phyloP scores from a whole-genome alignment of 768 basidiomycete genomes.

The Lactarius quietus region DNA sequence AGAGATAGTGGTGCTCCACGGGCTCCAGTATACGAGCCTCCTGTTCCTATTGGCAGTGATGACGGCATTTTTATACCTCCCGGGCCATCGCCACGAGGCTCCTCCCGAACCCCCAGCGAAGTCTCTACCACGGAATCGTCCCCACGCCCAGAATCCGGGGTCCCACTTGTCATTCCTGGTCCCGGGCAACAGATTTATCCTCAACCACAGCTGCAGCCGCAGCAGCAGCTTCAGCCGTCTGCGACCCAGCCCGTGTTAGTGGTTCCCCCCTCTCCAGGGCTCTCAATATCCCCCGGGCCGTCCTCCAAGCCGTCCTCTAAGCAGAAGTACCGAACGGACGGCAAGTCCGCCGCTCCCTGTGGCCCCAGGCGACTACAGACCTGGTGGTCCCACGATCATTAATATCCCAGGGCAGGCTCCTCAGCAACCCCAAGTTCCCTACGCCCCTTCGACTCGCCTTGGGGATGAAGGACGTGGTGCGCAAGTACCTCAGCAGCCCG shows the following conservation, averaged over 20 bases:
- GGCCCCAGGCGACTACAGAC: neutral
- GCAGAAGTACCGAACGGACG: neutral
- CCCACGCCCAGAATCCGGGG: slow-evolving; percentile 4
- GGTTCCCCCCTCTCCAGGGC: slow-evolving; percentile 6
- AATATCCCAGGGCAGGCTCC: slow-evolving; percentile 7
- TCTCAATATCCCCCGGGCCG: neutral
- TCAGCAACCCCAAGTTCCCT: neutral
- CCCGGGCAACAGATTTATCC: slow-evolving; percentile 6
- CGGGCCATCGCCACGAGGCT: neutral
- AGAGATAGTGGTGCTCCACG: neutral
- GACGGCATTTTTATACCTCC: slow-evolving; percentile 14
- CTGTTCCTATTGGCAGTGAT: neutral
- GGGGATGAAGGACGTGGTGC: neutral
- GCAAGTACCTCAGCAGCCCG: neutral
- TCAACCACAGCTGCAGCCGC: neutral
- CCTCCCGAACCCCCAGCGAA: neutral
- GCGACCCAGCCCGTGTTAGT: slow-evolving; percentile 8
- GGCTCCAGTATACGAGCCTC: slow-evolving; percentile 19
- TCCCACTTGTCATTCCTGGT: slow-evolving; percentile 8
- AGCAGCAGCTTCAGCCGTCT: neutral
- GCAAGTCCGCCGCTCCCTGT: neutral
- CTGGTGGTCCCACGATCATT: slow-evolving; percentile 11
- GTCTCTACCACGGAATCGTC: neutral
- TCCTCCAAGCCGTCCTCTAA: neutral
- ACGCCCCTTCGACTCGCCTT: neutral